A percentile compares a stretch with the other conserved stretches of the same genome.
Evolutionary conservation across 2,329 filamentous ascomycete genomes (phyloP).

Genomic region (Parastagonospora nodorum): DNA sequence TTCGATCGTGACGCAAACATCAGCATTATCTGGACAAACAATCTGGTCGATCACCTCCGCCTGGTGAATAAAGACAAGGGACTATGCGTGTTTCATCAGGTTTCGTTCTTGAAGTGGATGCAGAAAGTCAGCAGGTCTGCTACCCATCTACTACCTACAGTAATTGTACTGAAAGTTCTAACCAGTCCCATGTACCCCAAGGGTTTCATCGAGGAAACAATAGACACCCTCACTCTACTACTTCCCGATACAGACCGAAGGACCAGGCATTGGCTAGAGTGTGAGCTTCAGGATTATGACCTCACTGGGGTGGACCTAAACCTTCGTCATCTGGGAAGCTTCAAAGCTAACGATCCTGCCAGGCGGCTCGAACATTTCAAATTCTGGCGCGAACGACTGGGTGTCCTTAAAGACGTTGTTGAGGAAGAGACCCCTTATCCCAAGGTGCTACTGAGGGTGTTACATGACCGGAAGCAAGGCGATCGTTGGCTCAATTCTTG

Average conservation of each 20-base stretch:
- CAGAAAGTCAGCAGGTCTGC: constrained; percentile 43
- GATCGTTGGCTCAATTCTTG: constrained; percentile 48
- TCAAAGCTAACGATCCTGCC: too few species aligned
- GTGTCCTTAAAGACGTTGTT: constrained; percentile 50
- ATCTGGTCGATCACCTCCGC: constrained; percentile 49
- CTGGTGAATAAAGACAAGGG: constrained; percentile 46
- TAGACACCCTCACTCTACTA: constrained; percentile 26
- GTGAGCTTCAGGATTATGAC: background rate
- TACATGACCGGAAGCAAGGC: constrained; percentile 49
- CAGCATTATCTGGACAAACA: constrained; percentile 47
- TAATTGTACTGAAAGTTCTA: constrained; percentile 25
- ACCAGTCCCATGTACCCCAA: background rate
- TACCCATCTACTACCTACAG: constrained; percentile 44
- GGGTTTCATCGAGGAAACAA: background rate
- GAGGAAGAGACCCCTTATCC: constrained; percentile 44
- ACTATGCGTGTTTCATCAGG: constrained; percentile 50
- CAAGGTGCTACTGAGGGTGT: constrained; percentile 49
- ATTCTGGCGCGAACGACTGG: constrained; percentile 8
- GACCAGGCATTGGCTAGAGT: constrained; percentile 26
- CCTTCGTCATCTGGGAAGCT: too few species aligned
- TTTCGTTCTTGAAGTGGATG: constrained; percentile 41
- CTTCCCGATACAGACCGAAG: constrained; percentile 1
- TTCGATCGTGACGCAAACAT: constrained; percentile 45
- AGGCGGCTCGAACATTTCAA: background rate
- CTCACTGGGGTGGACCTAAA: background rate